Evolutionary conservation across 352 stramenopile species (phyloP), one percentile per base, ranked within the genome.

Genomic region (Pythium volutum): DNA sequence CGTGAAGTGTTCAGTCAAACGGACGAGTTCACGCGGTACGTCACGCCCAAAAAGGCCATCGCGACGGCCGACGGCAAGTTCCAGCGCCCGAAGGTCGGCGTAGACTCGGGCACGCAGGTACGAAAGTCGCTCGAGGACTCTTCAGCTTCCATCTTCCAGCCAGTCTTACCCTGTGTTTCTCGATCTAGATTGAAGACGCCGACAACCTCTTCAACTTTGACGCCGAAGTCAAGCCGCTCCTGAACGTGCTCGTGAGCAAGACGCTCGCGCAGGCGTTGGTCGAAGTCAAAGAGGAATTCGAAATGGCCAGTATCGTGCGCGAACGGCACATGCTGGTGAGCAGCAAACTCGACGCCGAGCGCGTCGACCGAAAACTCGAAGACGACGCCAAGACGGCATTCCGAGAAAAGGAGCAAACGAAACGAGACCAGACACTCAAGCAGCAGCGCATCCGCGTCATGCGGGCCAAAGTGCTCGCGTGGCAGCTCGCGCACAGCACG

Each of bases 151-250:
- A n/a, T n/a, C 20, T 20, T 51, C 22, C 12, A 9, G 23, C 18
- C 26, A n/a, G 25, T 25, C 26, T 47, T 6, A 33, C 16, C 20
- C 33, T 58, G 4, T 38, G 14, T 46, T 11, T 48, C 11, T n/a
- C 38, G 34, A 2, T 25, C 4, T 45, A 95, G 80, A 94, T 94
- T 51, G 79, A 92, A 41, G 75, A 80, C 20, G 69, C 71, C 1
- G 82, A 89, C 52, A 71, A 77, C 26, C 62, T 95, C 20, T 94
- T 93, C 64, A 81, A 93, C 55, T 95, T 93, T 61, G 83, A 95
- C 57, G 56, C 61, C 15, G 84, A 95, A 52, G 83, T 94, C 38
- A 73, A 74, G 63, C 87, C 87, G 27, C 60, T 95, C 11, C 67
- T 95, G 16, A 79, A 80, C 51, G 79, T 93, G 1, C 51, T 95